phyloP scores from a whole-genome alignment of 495 filamentous ascomycete genomes.

The Aspergillus nidulans region DNA sequence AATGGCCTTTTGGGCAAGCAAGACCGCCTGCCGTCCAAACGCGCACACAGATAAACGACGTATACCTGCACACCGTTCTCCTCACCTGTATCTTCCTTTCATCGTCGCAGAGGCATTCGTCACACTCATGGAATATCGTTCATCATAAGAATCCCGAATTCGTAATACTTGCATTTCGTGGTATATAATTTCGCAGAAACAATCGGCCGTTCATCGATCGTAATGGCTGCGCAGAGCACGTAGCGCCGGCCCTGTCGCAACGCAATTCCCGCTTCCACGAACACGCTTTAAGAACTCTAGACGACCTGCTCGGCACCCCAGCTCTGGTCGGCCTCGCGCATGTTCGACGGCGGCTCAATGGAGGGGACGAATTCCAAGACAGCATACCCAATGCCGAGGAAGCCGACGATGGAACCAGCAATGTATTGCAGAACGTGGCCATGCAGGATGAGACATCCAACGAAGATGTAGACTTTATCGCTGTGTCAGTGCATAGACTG shows the following conservation, averaged over 20 bases:
- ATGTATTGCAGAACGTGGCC: constrained; percentile 52
- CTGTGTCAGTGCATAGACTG: constrained; percentile 18
- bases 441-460: constrained; percentile 78
- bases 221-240: not conserved
- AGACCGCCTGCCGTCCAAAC: constrained; percentile 1
- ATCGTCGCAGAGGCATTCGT: constrained; percentile 20
- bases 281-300: constrained; percentile 32
- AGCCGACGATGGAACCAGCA: constrained; percentile 65
- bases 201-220: not conserved
- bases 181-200: not conserved
- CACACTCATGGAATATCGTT: constrained; percentile 20
- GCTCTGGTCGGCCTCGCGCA: constrained; percentile 84
- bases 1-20: not conserved
- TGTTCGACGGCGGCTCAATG: constrained; percentile 96
- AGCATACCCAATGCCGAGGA: constrained; percentile 74
- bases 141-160: constrained; percentile 11
- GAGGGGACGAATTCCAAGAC: constrained; percentile 90
- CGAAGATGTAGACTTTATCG: constrained; percentile 85
- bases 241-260: not conserved
- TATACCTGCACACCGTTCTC: constrained; percentile 1
- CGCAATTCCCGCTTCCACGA: not conserved
- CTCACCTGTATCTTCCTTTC: constrained; percentile 5
- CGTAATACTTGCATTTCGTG: constrained; percentile 4
- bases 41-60: not conserved
- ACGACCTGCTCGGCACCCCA: constrained; percentile 87